Evolutionary conservation across 768 basidiomycete genomes (phyloP).

Genomic region (Amanita fuliginea): DNA sequence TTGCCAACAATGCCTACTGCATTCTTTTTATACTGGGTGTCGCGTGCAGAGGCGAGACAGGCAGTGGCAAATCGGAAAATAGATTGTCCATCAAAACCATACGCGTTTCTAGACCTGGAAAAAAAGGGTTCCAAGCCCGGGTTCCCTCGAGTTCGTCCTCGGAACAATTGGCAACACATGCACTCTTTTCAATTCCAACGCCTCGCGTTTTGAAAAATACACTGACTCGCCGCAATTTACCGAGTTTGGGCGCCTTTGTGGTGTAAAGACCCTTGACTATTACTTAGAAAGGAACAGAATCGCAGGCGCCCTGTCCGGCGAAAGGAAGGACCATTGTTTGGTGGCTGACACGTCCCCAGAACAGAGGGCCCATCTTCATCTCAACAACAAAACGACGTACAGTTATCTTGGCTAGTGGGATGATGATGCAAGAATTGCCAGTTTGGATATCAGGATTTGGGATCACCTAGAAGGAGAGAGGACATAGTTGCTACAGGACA

Average conservation of each 20-base stretch:
- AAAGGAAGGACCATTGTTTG: slow-evolving; percentile 95
- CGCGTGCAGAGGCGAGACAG: slow-evolving; percentile 69
- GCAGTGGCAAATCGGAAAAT: slow-evolving; percentile 90
- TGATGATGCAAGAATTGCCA: too few species aligned
- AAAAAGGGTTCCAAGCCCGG: slow-evolving; percentile 92
- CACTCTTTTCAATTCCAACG: slow-evolving; percentile 87
- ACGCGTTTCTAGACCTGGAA: slow-evolving; percentile 71
- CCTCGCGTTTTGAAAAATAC: slow-evolving; percentile 96
- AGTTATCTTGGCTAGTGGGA: slow-evolving; percentile 90
- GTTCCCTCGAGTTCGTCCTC: slow-evolving; percentile 84
- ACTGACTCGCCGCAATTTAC: slow-evolving; percentile 97
- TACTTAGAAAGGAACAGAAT: slow-evolving; percentile 90
- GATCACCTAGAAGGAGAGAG: too few species aligned
- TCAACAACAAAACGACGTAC: slow-evolving; percentile 72
- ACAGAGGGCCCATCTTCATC: slow-evolving; percentile 80
- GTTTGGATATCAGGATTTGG: too few species aligned
- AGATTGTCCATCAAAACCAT: slow-evolving; percentile 86
- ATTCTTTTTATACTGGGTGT: slow-evolving; percentile 47
- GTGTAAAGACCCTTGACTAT: slow-evolving; percentile 93
- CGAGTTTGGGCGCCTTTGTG: slow-evolving; percentile 79
- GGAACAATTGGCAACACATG: slow-evolving; percentile 91
- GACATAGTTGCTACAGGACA: too few species aligned
- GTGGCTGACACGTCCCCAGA: slow-evolving; percentile 83
- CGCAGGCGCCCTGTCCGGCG: slow-evolving; percentile 78
- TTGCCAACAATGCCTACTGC: slow-evolving; percentile 82